Base-by-base conservation (phyloP, 345 rosid genomes). In the Eucalyptus grandis region DNA sequence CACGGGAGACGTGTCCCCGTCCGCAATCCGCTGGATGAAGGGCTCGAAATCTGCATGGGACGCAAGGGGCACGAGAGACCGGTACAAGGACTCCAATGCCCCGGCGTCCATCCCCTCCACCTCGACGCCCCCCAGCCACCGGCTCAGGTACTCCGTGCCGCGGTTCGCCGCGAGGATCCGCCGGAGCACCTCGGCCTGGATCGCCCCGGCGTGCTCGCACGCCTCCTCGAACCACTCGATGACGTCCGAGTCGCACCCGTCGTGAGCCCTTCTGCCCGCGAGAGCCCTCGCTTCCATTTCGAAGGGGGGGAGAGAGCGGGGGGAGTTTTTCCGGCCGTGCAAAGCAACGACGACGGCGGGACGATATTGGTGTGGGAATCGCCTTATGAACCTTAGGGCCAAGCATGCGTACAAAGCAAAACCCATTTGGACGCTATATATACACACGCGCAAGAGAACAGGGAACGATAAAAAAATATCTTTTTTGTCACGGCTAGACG, bases 41-140 rank as follows among this genome's bases (percentile, higher is more conserved):
- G 98, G 97, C 93, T 96, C 98, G 69, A 98, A 93, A 89, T 96
- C 99, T 89, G 95, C 94, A 93, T 98, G 99, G 87, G 98, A 96
- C 53, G 91, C 98, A 77, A 97, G 92, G 88, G 99, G 99, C 14
- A 97, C 98, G 89, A 90, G 86, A 89, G 95, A 94, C 60, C 94
- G 94, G 92, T 91, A 98, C 56, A 96, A 94, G 88, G 94, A 92
- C 92, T 98, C 98, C 91, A 97, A 89, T 90, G 92, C 95, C 89
- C 89, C 60, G 22, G 92, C 92, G 24, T 95, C 99, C 92, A 95
- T 91, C 40, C 92, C 94, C 77, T 91, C 89, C 21, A 96, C 89
- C 80, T 94, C 89, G 86, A 67, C 50, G 83, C 87, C 90, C 87
- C 98, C 96, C 5, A 98, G 87, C 97, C 96, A 94, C 94, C 94